Evolutionary conservation across 106 monocot species (phyloP).

Genomic region (Dendrobium huoshanense): DNA sequence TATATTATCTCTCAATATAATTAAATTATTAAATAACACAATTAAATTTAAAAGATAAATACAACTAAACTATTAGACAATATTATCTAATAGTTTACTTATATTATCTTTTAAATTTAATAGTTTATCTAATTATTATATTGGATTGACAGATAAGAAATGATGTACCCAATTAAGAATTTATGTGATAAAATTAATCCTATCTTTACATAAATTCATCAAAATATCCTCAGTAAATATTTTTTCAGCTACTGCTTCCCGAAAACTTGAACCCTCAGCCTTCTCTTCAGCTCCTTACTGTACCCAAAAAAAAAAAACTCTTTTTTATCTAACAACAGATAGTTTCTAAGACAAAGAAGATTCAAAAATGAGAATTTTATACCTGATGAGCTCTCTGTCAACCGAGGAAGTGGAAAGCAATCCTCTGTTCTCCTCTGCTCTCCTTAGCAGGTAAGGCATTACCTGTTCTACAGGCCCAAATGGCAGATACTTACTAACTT

Average conservation of each 20-base stretch:
- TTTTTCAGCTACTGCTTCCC: neutral
- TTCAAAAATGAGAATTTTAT: neutral
- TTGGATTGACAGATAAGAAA: too few species aligned
- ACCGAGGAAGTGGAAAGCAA: slow-evolving; percentile 57
- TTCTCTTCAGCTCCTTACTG: slow-evolving; percentile 33
- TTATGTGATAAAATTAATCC: too few species aligned
- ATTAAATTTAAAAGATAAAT: too few species aligned
- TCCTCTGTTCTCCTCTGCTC: slow-evolving; percentile 94
- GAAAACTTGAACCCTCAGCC: slow-evolving; percentile 14
- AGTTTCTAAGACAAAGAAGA: neutral
- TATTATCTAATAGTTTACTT: too few species aligned
- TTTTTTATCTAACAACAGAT: neutral
- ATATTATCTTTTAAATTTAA: too few species aligned
- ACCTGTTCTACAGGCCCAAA: slow-evolving; percentile 92
- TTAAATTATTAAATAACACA: too few species aligned
- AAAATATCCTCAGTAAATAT: neutral
- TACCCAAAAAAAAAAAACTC: neutral
- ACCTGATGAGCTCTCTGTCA: slow-evolving; percentile 47
- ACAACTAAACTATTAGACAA: too few species aligned
- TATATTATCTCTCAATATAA: too few species aligned
- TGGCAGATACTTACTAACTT: slow-evolving; percentile 89
- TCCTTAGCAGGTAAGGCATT: slow-evolving; percentile 75
- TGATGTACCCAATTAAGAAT: too few species aligned
- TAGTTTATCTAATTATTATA: too few species aligned
- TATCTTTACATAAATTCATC: neutral